phyloP scores from a whole-genome alignment of 495 filamentous ascomycete species.

The Durotheca rogersii region DNA sequence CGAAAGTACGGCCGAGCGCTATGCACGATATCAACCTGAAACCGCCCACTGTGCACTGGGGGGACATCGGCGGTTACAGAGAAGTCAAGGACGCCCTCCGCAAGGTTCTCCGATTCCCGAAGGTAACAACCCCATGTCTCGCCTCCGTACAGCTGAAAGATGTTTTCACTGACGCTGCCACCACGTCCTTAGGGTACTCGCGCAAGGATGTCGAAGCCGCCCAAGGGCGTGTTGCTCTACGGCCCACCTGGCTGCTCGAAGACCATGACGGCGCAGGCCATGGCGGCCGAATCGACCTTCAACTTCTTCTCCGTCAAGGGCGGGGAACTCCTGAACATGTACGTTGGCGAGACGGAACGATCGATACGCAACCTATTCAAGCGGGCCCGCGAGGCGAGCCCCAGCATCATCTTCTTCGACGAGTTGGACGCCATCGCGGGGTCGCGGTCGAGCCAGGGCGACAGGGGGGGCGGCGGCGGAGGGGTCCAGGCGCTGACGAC shows the following conservation, averaged over 20 bases:
- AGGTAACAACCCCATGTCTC: conserved; percentile 21
- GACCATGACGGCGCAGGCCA: conserved; percentile 87
- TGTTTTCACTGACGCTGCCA: conserved; percentile 1
- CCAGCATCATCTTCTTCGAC: conserved; percentile 97
- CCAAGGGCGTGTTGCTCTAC: conserved; percentile 86
- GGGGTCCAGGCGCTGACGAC: conserved; percentile 86
- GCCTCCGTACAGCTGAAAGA: neutral
- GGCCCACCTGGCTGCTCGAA: conserved; percentile 96
- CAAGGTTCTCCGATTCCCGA: conserved; percentile 27
- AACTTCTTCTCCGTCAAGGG: conserved; percentile 97
- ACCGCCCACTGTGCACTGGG: conserved; percentile 82
- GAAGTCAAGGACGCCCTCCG: conserved; percentile 65
- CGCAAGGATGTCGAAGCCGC: conserved; percentile 44
- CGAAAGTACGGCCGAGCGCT: conserved; percentile 67
- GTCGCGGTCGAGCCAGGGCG: conserved; percentile 56
- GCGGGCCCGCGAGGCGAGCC: conserved; percentile 80
- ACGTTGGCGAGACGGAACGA: conserved; percentile 94
- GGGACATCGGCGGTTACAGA: conserved; percentile 86
- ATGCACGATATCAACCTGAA: conserved; percentile 91
- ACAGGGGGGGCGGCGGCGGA: conserved; percentile 41
- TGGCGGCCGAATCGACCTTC: conserved; percentile 86
- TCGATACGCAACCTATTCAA: conserved; percentile 84
- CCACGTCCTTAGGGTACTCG: conserved; percentile 20
- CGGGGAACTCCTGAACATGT: conserved; percentile 95
- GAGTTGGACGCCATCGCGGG: conserved; percentile 95